Conservation (phyloP, 257 asterid species). For the Paraleonurus japonicus region DNA sequence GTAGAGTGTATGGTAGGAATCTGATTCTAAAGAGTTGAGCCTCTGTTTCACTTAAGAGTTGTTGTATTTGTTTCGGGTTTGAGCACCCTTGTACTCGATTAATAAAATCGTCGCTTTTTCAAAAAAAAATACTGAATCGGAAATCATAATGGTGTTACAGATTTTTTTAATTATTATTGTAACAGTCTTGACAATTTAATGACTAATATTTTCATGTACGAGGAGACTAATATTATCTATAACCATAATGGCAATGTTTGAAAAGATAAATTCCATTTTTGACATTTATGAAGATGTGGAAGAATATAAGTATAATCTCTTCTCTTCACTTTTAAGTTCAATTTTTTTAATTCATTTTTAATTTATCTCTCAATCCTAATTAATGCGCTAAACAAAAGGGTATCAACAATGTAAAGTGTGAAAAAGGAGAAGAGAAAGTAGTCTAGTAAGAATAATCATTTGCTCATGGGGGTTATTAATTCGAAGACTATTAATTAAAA, state of each 20-base stretch:
- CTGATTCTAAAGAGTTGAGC: too few relatives aligned
- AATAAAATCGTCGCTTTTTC: too few relatives aligned
- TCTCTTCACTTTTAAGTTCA: background rate
- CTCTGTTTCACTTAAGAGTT: too few relatives aligned
- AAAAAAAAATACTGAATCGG: too few relatives aligned
- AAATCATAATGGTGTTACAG: too few relatives aligned
- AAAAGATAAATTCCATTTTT: constrained; percentile 1
- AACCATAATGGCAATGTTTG: background rate
- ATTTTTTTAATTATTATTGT: too few relatives aligned
- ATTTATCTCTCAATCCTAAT: constrained; percentile 18
- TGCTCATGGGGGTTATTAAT: constrained; percentile 8
- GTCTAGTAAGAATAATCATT: constrained; percentile 55
- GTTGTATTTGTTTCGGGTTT: too few relatives aligned
- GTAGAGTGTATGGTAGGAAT: too few relatives aligned
- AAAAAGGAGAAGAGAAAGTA: constrained; percentile 38
- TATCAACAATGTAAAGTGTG: constrained; percentile 43
- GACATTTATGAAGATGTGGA: constrained; percentile 15
- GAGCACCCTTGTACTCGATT: too few relatives aligned
- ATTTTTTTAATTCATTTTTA: constrained; percentile 10
- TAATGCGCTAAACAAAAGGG: constrained; percentile 36
- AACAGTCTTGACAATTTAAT: too few relatives aligned
- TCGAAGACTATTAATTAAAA: constrained; percentile 9
- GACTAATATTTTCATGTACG: too few relatives aligned
- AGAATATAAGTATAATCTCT: constrained; percentile 12
- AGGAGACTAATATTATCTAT: background rate